Conservation (phyloP, 768 basidiomycete species). For the Calocybe cyanea region DNA sequence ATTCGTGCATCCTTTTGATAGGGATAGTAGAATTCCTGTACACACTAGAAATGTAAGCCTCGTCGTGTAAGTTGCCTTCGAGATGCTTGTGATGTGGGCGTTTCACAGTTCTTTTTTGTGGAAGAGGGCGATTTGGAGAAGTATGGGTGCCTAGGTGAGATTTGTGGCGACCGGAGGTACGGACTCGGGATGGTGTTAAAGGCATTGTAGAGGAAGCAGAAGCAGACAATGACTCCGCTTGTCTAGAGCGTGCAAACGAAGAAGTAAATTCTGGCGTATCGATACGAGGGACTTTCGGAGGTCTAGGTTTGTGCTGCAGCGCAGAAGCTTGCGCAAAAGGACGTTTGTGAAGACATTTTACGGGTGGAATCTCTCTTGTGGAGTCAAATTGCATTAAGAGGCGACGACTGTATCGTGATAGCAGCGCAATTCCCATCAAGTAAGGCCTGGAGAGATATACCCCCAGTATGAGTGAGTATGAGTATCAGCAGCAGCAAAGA, state of each 20-base stretch:
- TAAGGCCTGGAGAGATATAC: constrained; percentile 6
- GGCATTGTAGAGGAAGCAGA: constrained; percentile 23
- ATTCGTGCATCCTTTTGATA: constrained; percentile 27
- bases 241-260: constrained; percentile 20
- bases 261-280: constrained; percentile 19
- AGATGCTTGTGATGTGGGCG: constrained; percentile 13
- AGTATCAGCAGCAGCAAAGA: background rate
- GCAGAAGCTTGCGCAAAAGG: constrained; percentile 37
- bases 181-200: constrained; percentile 10
- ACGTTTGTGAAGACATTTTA: constrained; percentile 36
- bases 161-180: constrained; percentile 8
- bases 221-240: constrained; percentile 8
- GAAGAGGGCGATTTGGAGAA: constrained; percentile 14
- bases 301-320: constrained; percentile 9
- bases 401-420: constrained; percentile 46
- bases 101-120: constrained; percentile 8
- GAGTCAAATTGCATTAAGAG: constrained; percentile 60
- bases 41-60: constrained; percentile 28
- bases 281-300: constrained; percentile 27
- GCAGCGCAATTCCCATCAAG: constrained; percentile 50
- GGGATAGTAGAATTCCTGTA: constrained; percentile 27
- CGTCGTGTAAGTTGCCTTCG: constrained; percentile 31
- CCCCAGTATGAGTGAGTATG: too few species aligned
- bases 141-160: too few species aligned
- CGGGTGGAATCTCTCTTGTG: constrained; percentile 21